A percentile compares a stretch with the other conserved stretches of the same genome.
Conservation (phyloP, 176 grass and related monocot species). For the Cenchrus fungigraminus region DNA sequence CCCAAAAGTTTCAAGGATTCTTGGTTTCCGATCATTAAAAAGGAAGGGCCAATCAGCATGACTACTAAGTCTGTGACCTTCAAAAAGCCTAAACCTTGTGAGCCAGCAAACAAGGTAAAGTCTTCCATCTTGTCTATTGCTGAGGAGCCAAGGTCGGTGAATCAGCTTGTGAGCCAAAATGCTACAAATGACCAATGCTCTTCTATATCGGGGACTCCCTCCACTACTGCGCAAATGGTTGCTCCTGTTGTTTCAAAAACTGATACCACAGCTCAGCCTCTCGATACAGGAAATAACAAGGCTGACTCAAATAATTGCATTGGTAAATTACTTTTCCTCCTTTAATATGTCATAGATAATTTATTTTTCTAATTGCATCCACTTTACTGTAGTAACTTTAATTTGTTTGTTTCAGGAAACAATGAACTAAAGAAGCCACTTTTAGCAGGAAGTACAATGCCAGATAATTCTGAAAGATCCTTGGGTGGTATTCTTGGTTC, state of each 20-base stretch:
- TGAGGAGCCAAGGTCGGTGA: constrained; percentile 56
- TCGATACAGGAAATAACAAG: constrained; percentile 42
- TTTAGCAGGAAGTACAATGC: constrained; percentile 39
- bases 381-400: constrained; percentile 35
- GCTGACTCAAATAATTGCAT: constrained; percentile 38
- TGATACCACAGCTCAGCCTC: constrained; percentile 45
- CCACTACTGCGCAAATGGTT: constrained; percentile 43
- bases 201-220: constrained; percentile 63
- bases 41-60: constrained; percentile 47
- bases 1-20: constrained; percentile 61
- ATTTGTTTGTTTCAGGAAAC: constrained; percentile 52
- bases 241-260: constrained; percentile 48
- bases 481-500: constrained; percentile 55
- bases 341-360: constrained; percentile 7
- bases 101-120: constrained; percentile 53
- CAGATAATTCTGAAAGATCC: constrained; percentile 48
- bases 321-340: constrained; percentile 42
- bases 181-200: constrained; percentile 51
- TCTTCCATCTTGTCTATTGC: constrained; percentile 32
- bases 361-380: constrained; percentile 30
- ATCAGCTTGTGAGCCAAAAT: constrained; percentile 43
- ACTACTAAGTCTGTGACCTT: constrained; percentile 71
- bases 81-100: constrained; percentile 62
- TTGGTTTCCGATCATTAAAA: constrained; percentile 55
- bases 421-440: constrained; percentile 68